Evolutionary conservation across 805 yeast species (phyloP), one percentile per base, ranked within the genome.

Genomic region (Starmerella khaoyaiensis): DNA sequence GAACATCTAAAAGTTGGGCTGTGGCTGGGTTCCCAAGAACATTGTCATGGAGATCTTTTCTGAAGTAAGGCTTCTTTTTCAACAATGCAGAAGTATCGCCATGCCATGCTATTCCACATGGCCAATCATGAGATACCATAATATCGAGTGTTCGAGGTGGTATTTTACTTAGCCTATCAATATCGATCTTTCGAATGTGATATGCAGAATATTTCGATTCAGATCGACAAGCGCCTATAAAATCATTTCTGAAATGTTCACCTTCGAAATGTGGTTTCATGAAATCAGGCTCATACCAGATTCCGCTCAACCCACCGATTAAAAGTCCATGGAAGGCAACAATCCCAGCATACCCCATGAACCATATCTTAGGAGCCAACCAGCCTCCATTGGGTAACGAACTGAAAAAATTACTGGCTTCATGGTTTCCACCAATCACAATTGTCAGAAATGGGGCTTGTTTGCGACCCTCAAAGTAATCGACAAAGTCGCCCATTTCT

Each of bases 391-490:
- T 69, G 41, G 71, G 72, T 40, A 86, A 59, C 48, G 79, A 83
- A 42, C 69, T 62, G 44, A 90, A 53, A 54, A 79, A 81, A 41
- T 76, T 72, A 40, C 93, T 80, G 4, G 90, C 75, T 54, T 90
- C 98, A 53, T 90, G 98, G 58, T 90, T 90, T 0, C 98, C 98
- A 3, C 98, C 97, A 28, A 90, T 72, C 47, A 87, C 79, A 0
- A 90, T 48, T 0, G 97, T 87, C 22, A 74, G 57, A 1, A 78
- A 65, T 0, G 95, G 94, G 0, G 94, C 94, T 21, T 36, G 56
- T 32, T 59, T 62, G 15, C 50, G 46, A 1, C 87, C 82, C 1
- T 52, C 53, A 51, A 80, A 81, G 55, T 84, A 87, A 18, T 68
- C 60, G 30, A 69, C 72, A 56, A 87, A 90, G 49, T 87, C 94